Evolutionary conservation across 495 filamentous ascomycete species (phyloP).

Genomic region (Penicillium robsamsonii): DNA sequence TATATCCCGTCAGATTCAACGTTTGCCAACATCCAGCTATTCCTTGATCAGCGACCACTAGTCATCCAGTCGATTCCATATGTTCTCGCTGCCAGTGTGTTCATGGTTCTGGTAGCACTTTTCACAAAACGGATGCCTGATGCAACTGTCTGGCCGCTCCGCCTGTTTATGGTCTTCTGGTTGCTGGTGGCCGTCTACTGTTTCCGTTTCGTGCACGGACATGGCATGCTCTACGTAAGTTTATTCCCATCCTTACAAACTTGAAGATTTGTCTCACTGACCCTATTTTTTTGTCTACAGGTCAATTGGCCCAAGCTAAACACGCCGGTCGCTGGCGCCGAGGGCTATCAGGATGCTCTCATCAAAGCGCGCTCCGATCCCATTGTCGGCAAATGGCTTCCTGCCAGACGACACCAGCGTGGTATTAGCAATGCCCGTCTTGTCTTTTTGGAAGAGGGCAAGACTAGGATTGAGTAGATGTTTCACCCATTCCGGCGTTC

Average conservation of each 20-base stretch:
- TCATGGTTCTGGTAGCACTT: constrained; percentile 78
- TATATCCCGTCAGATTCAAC: constrained; percentile 69
- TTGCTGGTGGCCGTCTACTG: constrained; percentile 65
- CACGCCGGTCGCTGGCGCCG: constrained; percentile 74
- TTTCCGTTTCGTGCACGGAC: constrained; percentile 67
- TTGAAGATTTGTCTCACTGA: background rate
- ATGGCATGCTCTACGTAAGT: constrained; percentile 93
- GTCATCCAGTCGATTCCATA: constrained; percentile 90
- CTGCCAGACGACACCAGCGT: constrained; percentile 61
- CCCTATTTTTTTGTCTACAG: constrained; percentile 36
- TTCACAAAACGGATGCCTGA: constrained; percentile 66
- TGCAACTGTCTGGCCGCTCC: constrained; percentile 70
- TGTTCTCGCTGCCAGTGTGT: constrained; percentile 79
- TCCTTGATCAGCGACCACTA: constrained; percentile 82
- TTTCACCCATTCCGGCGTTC: background rate
- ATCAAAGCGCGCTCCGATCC: constrained; percentile 70
- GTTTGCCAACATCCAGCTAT: constrained; percentile 64
- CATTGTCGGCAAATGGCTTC: constrained; percentile 69
- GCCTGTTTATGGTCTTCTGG: constrained; percentile 76
- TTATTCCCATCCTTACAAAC: background rate
- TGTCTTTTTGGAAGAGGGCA: constrained; percentile 86
- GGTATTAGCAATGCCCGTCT: constrained; percentile 75
- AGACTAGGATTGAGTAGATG: constrained; percentile 84
- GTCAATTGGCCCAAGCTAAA: constrained; percentile 98
- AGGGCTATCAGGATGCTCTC: constrained; percentile 87